Conservation (phyloP, 192 early-diverging fungal genomes). For the Dissophora ornata region DNA sequence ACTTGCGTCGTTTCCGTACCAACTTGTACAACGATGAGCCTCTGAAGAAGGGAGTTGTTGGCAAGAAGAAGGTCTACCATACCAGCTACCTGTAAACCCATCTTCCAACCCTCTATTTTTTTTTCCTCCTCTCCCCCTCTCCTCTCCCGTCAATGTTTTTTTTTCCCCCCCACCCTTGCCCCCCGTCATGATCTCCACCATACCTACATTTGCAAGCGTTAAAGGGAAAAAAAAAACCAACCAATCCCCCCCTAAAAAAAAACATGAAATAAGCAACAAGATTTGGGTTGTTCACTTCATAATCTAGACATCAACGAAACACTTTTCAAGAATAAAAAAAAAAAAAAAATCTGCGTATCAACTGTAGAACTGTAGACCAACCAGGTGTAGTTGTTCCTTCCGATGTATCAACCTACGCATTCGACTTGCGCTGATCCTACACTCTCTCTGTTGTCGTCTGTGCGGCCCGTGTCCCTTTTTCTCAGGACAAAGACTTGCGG, state of each 20-base stretch:
- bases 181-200: not conserved
- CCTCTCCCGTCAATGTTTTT: not conserved
- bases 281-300: no score
- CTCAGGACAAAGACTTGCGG: no score
- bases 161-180: not conserved
- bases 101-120: not conserved
- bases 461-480: no score
- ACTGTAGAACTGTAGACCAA: no score
- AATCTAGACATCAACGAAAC: not conserved
- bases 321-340: no score
- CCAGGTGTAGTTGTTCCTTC: no score
- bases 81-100: conserved; percentile 52
- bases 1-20: conserved; percentile 85
- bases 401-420: no score
- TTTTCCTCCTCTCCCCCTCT: not conserved
- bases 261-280: no score
- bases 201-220: not conserved
- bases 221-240: not conserved
- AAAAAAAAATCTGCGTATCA: no score
- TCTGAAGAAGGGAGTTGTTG: conserved; percentile 61
- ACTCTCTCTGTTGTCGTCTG: no score
- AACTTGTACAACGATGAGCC: conserved; percentile 69
- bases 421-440: no score
- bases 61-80: conserved; percentile 60
- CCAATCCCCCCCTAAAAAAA: not conserved